phyloP scores from a whole-genome alignment of 2,329 filamentous ascomycete species.

The Acarospora socialis region DNA sequence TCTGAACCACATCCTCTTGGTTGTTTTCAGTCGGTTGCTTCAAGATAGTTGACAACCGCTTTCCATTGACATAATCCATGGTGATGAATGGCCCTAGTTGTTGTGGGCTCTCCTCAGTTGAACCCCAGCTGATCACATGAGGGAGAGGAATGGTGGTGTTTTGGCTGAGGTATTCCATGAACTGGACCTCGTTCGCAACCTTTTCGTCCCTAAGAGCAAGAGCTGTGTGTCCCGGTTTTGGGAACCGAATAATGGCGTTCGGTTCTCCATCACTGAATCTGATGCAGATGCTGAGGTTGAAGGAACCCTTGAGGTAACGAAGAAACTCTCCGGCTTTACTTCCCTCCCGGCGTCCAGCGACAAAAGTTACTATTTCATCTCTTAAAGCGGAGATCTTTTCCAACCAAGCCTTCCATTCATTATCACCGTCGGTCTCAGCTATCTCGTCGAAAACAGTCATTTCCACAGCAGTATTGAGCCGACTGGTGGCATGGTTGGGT shows the following conservation, averaged over 20 bases:
- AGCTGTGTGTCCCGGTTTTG: no score
- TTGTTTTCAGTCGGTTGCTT: conserved; percentile 16
- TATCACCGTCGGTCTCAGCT: no score
- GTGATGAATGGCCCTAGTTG: no score
- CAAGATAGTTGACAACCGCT: no score
- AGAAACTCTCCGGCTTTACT: conserved; percentile 17
- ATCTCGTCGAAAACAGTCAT: not conserved
- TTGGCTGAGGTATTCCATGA: no score
- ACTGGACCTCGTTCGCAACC: conserved; percentile 24
- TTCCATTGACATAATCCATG: no score
- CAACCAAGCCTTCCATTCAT: no score
- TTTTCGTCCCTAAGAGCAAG: conserved; percentile 26
- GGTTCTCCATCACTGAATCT: conserved; percentile 17
- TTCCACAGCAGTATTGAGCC: no score
- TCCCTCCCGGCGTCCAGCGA: conserved; percentile 17
- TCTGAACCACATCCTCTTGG: conserved; percentile 14
- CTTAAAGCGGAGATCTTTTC: not conserved
- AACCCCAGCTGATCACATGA: no score
- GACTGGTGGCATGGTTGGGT: not conserved
- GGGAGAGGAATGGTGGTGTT: no score
- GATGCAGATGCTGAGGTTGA: conserved; percentile 20
- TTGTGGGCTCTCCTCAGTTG: no score
- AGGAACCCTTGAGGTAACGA: conserved; percentile 15
- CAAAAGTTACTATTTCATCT: conserved; percentile 1
- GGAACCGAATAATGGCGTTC: conserved; percentile 26